phyloP scores from a whole-genome alignment of 352 stramenopile species.

The Phytophthora sp. region DNA sequence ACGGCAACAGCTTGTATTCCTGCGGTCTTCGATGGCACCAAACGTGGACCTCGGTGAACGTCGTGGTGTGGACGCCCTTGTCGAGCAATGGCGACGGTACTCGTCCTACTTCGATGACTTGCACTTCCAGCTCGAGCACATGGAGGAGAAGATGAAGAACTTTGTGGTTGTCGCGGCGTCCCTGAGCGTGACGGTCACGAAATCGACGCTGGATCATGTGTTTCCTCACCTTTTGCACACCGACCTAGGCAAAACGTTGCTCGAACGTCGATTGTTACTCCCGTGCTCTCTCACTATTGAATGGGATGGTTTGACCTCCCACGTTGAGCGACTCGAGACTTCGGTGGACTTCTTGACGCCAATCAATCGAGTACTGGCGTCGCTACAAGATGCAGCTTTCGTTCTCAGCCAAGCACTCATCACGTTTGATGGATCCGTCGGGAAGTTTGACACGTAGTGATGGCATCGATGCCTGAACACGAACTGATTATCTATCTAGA shows the following conservation, averaged over 20 bases:
- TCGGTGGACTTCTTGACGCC: slow-evolving; percentile 22
- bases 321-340: slow-evolving; percentile 1
- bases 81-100: slow-evolving; percentile 28
- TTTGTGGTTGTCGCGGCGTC: neutral
- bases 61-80: slow-evolving; percentile 4
- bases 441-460: slow-evolving; percentile 1
- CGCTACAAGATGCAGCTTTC: slow-evolving; percentile 5
- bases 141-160: slow-evolving; percentile 5
- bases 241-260: neutral
- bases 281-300: slow-evolving; percentile 14
- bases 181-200: neutral
- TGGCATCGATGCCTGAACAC: neutral
- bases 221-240: slow-evolving; percentile 3
- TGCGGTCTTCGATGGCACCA: slow-evolving; percentile 15
- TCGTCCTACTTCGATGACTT: slow-evolving; percentile 31
- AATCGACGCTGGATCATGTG: slow-evolving; percentile 8
- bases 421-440: neutral
- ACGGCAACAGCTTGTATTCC: slow-evolving; percentile 21
- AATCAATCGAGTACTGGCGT: neutral
- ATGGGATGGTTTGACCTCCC: neutral
- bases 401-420: slow-evolving; percentile 14
- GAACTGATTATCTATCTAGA: too few species aligned
- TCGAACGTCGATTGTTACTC: slow-evolving; percentile 14
- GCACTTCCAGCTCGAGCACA: slow-evolving; percentile 28
- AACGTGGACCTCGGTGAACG: slow-evolving; percentile 17